Base-by-base conservation (phyloP, 2,329 filamentous ascomycete genomes). In the Plectosphaerella plurivora region DNA sequence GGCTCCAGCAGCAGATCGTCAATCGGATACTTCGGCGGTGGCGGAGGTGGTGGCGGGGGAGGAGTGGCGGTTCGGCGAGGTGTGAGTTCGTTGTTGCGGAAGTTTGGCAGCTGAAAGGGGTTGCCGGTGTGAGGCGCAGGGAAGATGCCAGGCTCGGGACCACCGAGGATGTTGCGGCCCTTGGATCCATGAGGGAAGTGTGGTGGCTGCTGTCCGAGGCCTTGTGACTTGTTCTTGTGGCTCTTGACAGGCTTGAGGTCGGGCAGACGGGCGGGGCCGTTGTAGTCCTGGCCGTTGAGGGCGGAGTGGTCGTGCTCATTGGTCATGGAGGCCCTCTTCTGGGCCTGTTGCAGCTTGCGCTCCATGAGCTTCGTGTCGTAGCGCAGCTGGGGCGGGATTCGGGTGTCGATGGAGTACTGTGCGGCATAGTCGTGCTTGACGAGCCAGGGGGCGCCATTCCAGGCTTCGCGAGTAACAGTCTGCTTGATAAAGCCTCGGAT, bases 401-500 rank as follows among this genome's bases (percentile, higher is more conserved):
- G 84, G n/a, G 85, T 91, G 55, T 91, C 87, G 57, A 99, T 94
- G 56, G 90, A 86, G 68, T 94, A 96, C 57, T 86, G 81, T 45
- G 84, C 83, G 1, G 94, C 94, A 54, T 96, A 85, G 51, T 91
- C 86, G 36, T 88, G 81, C 71, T 95, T 97, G 16, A 97, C 93
- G 51, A 96, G 75, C 94, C 94, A 99, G 0, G 94, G 93, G 1
- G 94, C 94, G n/a, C 93, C 93, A 55, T 86, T 93, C 91, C 92
- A 97, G 4, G 91, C 83, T 64, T 97, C 94, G 55, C 93, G 79
- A 2, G 86, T 88, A n/a, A 97, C 88, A 0, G 91, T 94, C 69
- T 95, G 92, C 67, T 96, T 96, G 58, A 99, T 89, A 59, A 97
- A 99, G 6, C 91, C 91, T 35, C 93, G 86, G 41, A 99, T 77